phyloP scores from a whole-genome alignment of 352 stramenopile genomes.

The Phytophthora foliorum region DNA sequence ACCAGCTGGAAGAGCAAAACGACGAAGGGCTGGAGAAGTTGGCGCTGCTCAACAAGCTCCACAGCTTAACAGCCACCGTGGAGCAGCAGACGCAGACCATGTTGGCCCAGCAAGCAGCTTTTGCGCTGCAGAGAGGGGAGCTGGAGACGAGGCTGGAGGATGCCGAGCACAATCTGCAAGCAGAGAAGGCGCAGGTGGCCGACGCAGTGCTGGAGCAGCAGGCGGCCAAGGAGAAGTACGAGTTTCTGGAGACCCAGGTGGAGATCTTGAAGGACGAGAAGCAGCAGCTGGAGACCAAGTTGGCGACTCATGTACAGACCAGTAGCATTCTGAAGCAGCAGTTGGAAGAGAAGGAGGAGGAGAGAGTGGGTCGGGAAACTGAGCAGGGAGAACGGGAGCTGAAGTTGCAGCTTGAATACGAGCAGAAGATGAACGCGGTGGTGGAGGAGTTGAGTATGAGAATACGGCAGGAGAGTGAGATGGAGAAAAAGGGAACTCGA shows the following conservation, averaged over 20 bases:
- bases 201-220: conserved; percentile 35
- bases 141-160: conserved; percentile 36
- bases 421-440: conserved; percentile 15
- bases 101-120: conserved; percentile 23
- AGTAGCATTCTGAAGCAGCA: conserved; percentile 40
- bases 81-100: conserved; percentile 38
- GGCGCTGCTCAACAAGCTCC: conserved; percentile 31
- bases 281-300: conserved; percentile 11
- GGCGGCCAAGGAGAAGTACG: conserved; percentile 30
- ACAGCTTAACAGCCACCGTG: conserved; percentile 30
- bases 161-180: conserved; percentile 20
- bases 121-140: conserved; percentile 30
- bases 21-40: conserved; percentile 26
- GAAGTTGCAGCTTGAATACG: conserved; percentile 10
- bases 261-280: conserved; percentile 33
- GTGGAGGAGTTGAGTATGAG: conserved; percentile 6
- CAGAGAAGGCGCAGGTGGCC: conserved; percentile 12
- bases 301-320: conserved; percentile 36
- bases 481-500: conserved; percentile 3
- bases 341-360: conserved; percentile 37
- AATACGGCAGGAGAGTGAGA: conserved; percentile 3
- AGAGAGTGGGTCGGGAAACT: conserved; percentile 1
- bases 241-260: conserved; percentile 37
- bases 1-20: conserved; percentile 24
- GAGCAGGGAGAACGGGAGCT: conserved; percentile 12